Evolutionary conservation across 2,329 filamentous ascomycete species (phyloP).

Genomic region (Ophiocordyceps robertsii): DNA sequence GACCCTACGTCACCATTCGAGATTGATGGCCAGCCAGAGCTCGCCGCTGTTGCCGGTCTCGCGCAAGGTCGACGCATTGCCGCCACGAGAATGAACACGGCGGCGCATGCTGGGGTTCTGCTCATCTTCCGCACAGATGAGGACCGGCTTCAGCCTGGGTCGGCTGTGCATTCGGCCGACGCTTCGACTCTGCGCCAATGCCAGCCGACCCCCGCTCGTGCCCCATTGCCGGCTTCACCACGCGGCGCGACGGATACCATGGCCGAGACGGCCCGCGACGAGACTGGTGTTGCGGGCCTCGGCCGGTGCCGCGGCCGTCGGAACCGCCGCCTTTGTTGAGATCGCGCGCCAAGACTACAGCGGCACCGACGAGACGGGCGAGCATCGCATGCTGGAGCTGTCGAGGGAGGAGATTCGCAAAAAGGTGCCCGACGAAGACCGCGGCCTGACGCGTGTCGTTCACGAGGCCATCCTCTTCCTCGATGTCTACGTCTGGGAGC

Average conservation of each 20-base stretch:
- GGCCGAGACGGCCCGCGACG: constrained; percentile 7
- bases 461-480: constrained; percentile 52
- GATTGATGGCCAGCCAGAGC: background rate
- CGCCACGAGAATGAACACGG: constrained; percentile 8
- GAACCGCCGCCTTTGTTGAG: constrained; percentile 42
- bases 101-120: constrained; percentile 1
- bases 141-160: constrained; percentile 26
- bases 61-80: background rate
- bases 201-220: constrained; percentile 4
- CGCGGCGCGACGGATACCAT: constrained; percentile 11
- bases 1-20: constrained; percentile 8
- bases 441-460: constrained; percentile 42
- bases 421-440: constrained; percentile 47
- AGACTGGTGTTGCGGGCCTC: constrained; percentile 24
- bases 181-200: constrained; percentile 13
- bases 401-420: constrained; percentile 69
- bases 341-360: constrained; percentile 41
- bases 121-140: constrained; percentile 26
- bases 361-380: constrained; percentile 48
- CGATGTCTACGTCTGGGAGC: constrained; percentile 68
- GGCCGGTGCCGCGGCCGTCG: constrained; percentile 29
- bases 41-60: no score
- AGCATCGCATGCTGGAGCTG: constrained; percentile 74
- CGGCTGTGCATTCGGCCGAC: constrained; percentile 28
- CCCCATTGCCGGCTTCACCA: constrained; percentile 12